Conservation (phyloP, 768 basidiomycete species). For the Pisolithus albus region DNA sequence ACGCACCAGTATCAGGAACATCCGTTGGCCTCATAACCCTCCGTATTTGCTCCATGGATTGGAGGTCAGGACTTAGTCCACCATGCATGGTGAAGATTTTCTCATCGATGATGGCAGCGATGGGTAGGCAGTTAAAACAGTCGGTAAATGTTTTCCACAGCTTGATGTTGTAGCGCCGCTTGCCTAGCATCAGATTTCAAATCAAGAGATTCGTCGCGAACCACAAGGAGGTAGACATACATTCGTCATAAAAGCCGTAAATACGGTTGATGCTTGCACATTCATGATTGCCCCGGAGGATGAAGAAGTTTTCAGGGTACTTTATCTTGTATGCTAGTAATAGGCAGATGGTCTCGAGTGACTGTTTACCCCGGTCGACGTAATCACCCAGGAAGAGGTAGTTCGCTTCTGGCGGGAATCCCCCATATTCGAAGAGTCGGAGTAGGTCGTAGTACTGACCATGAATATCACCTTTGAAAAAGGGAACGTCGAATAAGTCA, state of each 20-base stretch:
- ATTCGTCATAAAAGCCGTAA: constrained; percentile 99
- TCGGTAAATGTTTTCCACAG: constrained; percentile 99
- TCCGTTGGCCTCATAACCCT: constrained; percentile 98
- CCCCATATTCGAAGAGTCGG: constrained; percentile 97
- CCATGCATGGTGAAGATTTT: constrained; percentile 99
- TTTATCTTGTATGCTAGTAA: constrained; percentile 99
- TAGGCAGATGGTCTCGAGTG: constrained; percentile 98
- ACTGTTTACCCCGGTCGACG: constrained; percentile 98
- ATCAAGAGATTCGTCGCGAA: constrained; percentile 8
- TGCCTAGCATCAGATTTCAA: constrained; percentile 50
- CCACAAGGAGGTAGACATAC: constrained; percentile 42
- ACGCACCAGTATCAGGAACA: constrained; percentile 92
- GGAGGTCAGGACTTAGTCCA: constrained; percentile 92
- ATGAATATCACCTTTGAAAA: constrained; percentile 83
- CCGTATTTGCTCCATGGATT: constrained; percentile 99
- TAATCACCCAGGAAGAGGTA: constrained; percentile 99
- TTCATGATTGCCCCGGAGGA: constrained; percentile 97
- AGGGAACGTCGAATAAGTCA: constrained; percentile 19
- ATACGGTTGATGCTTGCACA: constrained; percentile 99
- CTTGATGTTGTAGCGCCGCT: constrained; percentile 99
- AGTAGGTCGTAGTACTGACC: constrained; percentile 99
- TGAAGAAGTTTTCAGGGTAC: constrained; percentile 99
- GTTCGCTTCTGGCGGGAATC: constrained; percentile 99
- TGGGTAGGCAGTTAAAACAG: constrained; percentile 99
- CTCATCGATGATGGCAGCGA: constrained; percentile 99